A percentile compares a stretch with the other conserved stretches of the same genome.
Evolutionary conservation across 352 stramenopile species (phyloP).

Genomic region (Globisporangium nodosum): DNA sequence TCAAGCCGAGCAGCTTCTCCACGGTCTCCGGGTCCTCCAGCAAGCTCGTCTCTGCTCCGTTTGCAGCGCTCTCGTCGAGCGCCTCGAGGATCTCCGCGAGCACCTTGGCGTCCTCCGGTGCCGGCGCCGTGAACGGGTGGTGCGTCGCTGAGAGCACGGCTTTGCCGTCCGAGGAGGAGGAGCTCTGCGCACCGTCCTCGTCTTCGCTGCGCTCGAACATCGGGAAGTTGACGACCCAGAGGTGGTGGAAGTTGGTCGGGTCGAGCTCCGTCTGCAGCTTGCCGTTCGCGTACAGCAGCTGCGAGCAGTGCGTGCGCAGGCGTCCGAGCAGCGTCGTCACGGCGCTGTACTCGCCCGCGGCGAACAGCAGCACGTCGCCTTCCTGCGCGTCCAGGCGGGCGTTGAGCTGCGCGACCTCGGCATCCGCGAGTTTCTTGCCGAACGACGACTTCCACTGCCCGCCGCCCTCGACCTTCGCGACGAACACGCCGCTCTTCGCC

Average conservation of each 20-base stretch:
- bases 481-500: conserved; percentile 34
- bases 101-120: conserved; percentile 33
- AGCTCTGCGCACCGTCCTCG: conserved; percentile 16
- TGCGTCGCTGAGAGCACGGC: conserved; percentile 67
- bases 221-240: conserved; percentile 86
- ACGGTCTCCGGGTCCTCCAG: conserved; percentile 44
- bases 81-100: conserved; percentile 38
- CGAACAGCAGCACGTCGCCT: conserved; percentile 68
- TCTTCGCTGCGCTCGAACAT: conserved; percentile 82
- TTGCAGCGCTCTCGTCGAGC: conserved; percentile 3
- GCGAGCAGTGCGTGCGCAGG: conserved; percentile 56
- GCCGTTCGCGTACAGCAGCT: conserved; percentile 54
- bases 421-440: conserved; percentile 45
- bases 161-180: conserved; percentile 10
- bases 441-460: conserved; percentile 74
- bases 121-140: conserved; percentile 83
- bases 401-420: conserved; percentile 44
- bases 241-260: conserved; percentile 64
- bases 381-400: conserved; percentile 42
- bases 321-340: conserved; percentile 58
- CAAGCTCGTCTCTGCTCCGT: conserved; percentile 24
- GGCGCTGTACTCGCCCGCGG: conserved; percentile 45
- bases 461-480: conserved; percentile 52
- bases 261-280: conserved; percentile 57
- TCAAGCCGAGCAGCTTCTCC: conserved; percentile 53